Evolutionary conservation across 495 filamentous ascomycete species (phyloP), one percentile per base, ranked within the genome.

Genomic region (Delitschia confertaspora): DNA sequence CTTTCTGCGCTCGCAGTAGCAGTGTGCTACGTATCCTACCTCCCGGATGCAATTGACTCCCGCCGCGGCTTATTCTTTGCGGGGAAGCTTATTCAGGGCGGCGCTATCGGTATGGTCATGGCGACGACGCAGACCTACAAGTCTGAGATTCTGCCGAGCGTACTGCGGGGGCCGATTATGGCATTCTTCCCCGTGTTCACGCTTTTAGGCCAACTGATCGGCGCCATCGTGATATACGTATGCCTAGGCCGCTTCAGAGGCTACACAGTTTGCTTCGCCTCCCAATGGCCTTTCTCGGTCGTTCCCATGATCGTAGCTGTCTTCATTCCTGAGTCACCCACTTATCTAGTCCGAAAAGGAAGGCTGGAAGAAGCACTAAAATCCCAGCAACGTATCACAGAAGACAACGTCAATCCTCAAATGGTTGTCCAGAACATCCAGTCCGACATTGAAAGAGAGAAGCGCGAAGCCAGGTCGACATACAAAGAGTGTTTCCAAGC

Each of bases 81-180:
- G 3, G 53, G 48, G 11, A 52, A 53, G 36, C 40, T 57, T 6
- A 4, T 69, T 16, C 66, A 70, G 36, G 69, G 69, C 2, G 44
- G 60, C 27, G 62, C 61, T 2, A 62, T 70, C 14, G 65, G 69
- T 1, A 62, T 66, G 26, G 43, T 69, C 20, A 60, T 67, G 42
- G 63, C 60, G 24, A 59, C 63, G 3, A 57, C 62, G 9, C 65
- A 69, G 47, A 71, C 69, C 0, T 71, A 72, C 45, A 64, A 71
- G 58, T 69, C 67, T 0, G 69, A 72, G 35, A 55, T 67, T 6
- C 48, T 70, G 9, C 66, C 67, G 0, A 41, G 61, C 5, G 37
- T 49, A 0, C 56, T 72, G n/a, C 61, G 69, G 20, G 68, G 67
- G 3, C 63, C 65, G 3, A 58, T 65, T 17, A 60, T 72, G 21